These are phyloP conservation scores for Colletotrichum nymphaeae DNA, from an alignment of 2,329 filamentous ascomycete genomes.

Conservation along the genomic window DNA sequence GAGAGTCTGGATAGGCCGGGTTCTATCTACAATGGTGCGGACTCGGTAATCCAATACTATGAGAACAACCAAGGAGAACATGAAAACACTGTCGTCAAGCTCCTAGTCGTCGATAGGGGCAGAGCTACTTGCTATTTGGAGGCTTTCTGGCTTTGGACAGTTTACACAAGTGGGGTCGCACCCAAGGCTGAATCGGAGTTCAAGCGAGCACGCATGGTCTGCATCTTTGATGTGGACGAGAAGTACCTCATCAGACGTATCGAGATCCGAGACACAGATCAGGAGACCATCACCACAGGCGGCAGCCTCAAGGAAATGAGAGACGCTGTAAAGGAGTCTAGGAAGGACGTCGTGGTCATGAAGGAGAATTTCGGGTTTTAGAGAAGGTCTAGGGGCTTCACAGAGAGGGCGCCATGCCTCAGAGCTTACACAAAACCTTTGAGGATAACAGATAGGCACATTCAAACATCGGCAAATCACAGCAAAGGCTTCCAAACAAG, in stretches of 20 bases:
- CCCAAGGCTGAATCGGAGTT: neutral
- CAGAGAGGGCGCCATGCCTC: neutral
- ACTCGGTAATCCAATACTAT: neutral
- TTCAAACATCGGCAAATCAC: neutral
- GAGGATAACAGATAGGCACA: neutral
- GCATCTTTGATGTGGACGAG: neutral
- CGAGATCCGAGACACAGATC: neutral
- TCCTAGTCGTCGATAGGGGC: neutral
- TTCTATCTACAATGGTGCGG: neutral
- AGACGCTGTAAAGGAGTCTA: neutral
- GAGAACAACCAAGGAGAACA: rapidly evolving
- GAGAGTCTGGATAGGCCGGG: rapidly evolving
- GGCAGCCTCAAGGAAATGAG: neutral
- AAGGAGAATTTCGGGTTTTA: neutral
- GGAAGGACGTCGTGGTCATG: neutral
- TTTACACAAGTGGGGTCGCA: rapidly evolving
- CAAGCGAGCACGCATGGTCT: neutral
- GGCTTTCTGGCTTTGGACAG: neutral
- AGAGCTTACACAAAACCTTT: neutral
- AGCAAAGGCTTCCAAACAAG: too few relatives aligned
- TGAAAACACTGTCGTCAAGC: neutral
- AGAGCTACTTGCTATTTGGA: neutral
- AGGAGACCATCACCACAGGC: neutral
- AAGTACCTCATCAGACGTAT: neutral
- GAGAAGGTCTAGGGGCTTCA: neutral